Evolutionary conservation across 139 green algal species (phyloP).

Genomic region (Microglena sp.): DNA sequence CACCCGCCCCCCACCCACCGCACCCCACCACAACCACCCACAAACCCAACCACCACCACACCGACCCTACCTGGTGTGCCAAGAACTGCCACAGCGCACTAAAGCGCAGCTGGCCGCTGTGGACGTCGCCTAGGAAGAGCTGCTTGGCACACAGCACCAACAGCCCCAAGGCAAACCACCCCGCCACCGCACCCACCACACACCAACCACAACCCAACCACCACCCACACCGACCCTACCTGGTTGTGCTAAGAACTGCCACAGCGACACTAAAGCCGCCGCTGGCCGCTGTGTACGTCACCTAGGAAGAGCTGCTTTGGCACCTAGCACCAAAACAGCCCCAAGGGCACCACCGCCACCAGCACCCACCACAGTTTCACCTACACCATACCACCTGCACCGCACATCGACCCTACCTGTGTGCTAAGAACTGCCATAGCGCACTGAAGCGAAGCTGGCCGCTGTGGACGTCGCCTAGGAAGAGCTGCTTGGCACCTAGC

Average conservation of each 20-base stretch:
- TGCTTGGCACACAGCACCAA: conserved; percentile 58
- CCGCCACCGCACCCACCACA: no score
- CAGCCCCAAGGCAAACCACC: no score
- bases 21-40: no score
- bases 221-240: no score
- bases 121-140: conserved; percentile 72
- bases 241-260: conserved; percentile 44
- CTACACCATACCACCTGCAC: no score
- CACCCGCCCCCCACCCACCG: no score
- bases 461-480: conserved; percentile 65
- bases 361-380: no score
- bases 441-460: conserved; percentile 43
- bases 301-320: conserved; percentile 67
- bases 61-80: no score
- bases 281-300: conserved; percentile 49
- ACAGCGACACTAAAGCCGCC: conserved; percentile 59
- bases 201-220: no score
- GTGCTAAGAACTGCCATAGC: conserved; percentile 54
- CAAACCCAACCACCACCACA: no score
- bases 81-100: conserved; percentile 54
- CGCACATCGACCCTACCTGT: no score
- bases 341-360: no score
- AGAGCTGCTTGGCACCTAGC: conserved; percentile 62
- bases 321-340: conserved; percentile 62
- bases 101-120: conserved; percentile 45